Percentiles rank a stretch among this genome's conserved stretches.
Evolutionary conservation across 2,329 filamentous ascomycete genomes (phyloP).

Genomic region (Aspergillus sp.): DNA sequence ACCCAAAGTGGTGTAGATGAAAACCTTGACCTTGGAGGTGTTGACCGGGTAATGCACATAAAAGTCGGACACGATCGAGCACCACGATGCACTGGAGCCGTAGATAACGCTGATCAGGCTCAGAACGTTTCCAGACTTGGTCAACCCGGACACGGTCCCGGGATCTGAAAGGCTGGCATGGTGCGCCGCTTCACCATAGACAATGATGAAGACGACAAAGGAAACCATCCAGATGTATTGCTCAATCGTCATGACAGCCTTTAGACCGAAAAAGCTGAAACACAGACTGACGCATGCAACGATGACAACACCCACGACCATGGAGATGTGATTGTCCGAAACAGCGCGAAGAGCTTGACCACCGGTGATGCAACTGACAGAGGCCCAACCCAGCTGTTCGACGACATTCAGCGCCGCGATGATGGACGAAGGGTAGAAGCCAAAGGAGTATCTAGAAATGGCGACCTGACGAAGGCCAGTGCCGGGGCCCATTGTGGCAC

Average conservation of each 20-base stretch:
- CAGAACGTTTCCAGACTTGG: slow-evolving; percentile 44
- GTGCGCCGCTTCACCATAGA: slow-evolving; percentile 50
- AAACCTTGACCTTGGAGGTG: slow-evolving; percentile 50
- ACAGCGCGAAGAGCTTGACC: slow-evolving; percentile 33
- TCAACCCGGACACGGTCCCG: slow-evolving; percentile 37
- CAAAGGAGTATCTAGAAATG: slow-evolving; percentile 53
- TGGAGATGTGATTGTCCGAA: slow-evolving; percentile 31
- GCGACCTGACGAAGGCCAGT: slow-evolving; percentile 56
- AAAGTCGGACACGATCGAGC: slow-evolving; percentile 48
- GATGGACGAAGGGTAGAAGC: slow-evolving; percentile 55
- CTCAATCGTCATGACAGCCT: slow-evolving; percentile 31
- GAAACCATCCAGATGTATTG: slow-evolving; percentile 35
- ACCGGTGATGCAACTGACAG: slow-evolving; percentile 32
- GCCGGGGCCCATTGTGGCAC: slow-evolving; percentile 53
- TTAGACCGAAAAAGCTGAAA: slow-evolving; percentile 31
- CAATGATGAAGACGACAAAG: slow-evolving; percentile 47
- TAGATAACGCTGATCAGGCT: slow-evolving; percentile 51
- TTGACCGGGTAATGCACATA: slow-evolving; percentile 53
- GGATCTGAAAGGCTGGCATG: slow-evolving; percentile 45
- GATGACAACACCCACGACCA: slow-evolving; percentile 30
- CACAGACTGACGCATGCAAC: slow-evolving; percentile 28
- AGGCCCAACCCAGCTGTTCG: slow-evolving; percentile 28
- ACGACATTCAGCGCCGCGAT: slow-evolving; percentile 48
- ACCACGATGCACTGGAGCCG: slow-evolving; percentile 54
- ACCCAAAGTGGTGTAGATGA: slow-evolving; percentile 51